A percentile compares a stretch with the other conserved stretches of the same genome.
phyloP scores from a whole-genome alignment of 1,284 basidiomycete genomes.

The Leccinum subspadiceum region DNA sequence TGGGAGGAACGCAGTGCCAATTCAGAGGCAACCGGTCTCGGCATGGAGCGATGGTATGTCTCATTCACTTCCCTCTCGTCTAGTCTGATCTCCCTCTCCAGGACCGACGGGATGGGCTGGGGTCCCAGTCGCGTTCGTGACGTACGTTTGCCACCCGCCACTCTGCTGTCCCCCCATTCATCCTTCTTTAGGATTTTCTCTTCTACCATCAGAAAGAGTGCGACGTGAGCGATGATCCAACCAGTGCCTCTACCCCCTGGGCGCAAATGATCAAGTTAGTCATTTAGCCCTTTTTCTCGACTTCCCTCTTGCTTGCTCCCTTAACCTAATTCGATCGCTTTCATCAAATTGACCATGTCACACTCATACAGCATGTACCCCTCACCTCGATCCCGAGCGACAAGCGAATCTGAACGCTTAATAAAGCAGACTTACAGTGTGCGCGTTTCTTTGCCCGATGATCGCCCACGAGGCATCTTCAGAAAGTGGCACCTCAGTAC shows the following conservation, averaged over 20 bases:
- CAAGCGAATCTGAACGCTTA: slow-evolving; percentile 54
- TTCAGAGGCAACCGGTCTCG: slow-evolving; percentile 72
- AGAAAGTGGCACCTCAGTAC: slow-evolving; percentile 82
- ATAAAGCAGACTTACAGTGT: slow-evolving; percentile 86
- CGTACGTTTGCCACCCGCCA: slow-evolving; percentile 40
- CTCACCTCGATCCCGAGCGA: slow-evolving; percentile 37
- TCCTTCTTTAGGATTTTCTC: slow-evolving; percentile 59
- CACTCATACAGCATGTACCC: slow-evolving; percentile 33
- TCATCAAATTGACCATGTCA: slow-evolving; percentile 17
- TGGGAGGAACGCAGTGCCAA: slow-evolving; percentile 82
- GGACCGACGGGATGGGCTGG: background rate
- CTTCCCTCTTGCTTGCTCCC: slow-evolving; percentile 10
- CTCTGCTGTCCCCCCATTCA: slow-evolving; percentile 9
- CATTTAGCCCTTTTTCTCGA: slow-evolving; percentile 12
- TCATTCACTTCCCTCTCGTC: background rate
- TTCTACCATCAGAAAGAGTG: slow-evolving; percentile 81
- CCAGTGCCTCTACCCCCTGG: slow-evolving; percentile 70
- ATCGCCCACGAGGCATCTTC: slow-evolving; percentile 57
- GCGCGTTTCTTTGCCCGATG: slow-evolving; percentile 66
- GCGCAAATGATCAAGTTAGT: slow-evolving; percentile 66
- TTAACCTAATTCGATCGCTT: slow-evolving; percentile 22
- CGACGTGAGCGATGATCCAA: slow-evolving; percentile 59
- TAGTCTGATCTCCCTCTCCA: background rate
- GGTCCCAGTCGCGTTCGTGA: slow-evolving; percentile 60
- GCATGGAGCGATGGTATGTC: slow-evolving; percentile 76